phyloP scores from a whole-genome alignment of 768 basidiomycete genomes.

The Coprinopsis sp. region DNA sequence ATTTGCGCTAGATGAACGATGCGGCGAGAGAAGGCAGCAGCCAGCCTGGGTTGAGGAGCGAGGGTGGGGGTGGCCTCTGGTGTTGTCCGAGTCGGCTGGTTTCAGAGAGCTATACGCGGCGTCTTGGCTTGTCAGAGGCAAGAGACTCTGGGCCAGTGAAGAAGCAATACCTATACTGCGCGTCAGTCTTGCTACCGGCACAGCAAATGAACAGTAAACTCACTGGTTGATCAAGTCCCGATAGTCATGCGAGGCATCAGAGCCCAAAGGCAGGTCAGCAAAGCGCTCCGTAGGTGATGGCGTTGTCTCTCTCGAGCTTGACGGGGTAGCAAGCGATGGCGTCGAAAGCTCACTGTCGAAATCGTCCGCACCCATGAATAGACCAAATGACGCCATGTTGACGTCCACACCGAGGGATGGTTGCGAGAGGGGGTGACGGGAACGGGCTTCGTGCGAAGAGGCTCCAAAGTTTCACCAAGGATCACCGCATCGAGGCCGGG shows the following conservation, averaged over 20 bases:
- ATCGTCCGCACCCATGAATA: conserved; percentile 14
- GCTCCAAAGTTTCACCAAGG: no score
- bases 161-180: conserved; percentile 66
- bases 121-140: conserved; percentile 9
- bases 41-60: no score
- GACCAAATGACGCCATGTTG: not conserved
- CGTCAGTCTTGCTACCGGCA: conserved; percentile 6
- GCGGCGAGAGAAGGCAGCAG: no score
- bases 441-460: not conserved
- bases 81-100: conserved; percentile 11
- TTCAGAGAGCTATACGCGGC: conserved; percentile 2
- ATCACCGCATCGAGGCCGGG: no score
- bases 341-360: conserved; percentile 38
- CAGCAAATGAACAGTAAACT: conserved; percentile 19
- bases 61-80: no score
- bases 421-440: not conserved
- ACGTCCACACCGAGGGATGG: conserved; percentile 4
- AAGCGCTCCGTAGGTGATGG: conserved; percentile 37
- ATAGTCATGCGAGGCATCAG: conserved; percentile 36
- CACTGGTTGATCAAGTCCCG: conserved; percentile 62
- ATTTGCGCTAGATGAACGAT: conserved; percentile 10
- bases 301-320: conserved; percentile 38
- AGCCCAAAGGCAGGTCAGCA: conserved; percentile 12
- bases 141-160: conserved; percentile 55
- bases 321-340: conserved; percentile 40